Percentiles rank a stretch among this genome's conserved stretches.
Conservation (phyloP, 2,329 filamentous ascomycete genomes). For the Coniella lustricola region DNA sequence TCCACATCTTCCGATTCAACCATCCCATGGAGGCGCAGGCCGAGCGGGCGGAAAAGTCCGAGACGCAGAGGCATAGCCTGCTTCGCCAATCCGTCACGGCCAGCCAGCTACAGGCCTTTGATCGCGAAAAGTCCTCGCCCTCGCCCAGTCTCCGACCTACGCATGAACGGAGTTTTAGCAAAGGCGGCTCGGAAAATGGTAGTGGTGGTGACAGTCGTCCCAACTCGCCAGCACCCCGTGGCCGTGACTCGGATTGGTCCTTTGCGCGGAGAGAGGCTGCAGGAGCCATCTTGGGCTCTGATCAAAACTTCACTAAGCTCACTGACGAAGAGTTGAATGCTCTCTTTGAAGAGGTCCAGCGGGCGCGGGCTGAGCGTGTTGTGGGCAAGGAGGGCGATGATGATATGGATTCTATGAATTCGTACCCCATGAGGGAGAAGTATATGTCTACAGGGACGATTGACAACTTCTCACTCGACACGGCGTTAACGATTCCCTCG, state of each 20-base stretch:
- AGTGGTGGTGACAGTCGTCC: slow-evolving; percentile 61
- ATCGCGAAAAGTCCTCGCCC: slow-evolving; percentile 37
- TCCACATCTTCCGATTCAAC: slow-evolving; percentile 98
- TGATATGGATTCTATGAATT: slow-evolving; percentile 81
- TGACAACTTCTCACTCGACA: slow-evolving; percentile 94
- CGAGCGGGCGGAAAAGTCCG: slow-evolving; percentile 64
- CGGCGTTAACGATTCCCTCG: slow-evolving; percentile 86
- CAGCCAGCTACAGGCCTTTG: slow-evolving; percentile 54
- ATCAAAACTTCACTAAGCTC: slow-evolving; percentile 83
- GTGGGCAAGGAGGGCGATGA: slow-evolving; percentile 72
- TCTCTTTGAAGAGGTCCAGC: slow-evolving; percentile 89
- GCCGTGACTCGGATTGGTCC: slow-evolving; percentile 88
- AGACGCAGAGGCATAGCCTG: slow-evolving; percentile 64
- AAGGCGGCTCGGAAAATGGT: slow-evolving; percentile 69
- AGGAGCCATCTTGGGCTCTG: slow-evolving; percentile 77
- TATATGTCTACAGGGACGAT: slow-evolving; percentile 92
- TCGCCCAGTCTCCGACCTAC: slow-evolving; percentile 51
- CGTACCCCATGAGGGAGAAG: slow-evolving; percentile 84
- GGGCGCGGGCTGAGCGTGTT: slow-evolving; percentile 70
- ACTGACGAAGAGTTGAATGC: slow-evolving; percentile 92
- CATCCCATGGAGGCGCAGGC: slow-evolving; percentile 93
- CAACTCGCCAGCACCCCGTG: slow-evolving; percentile 69
- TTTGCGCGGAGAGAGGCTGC: slow-evolving; percentile 92
- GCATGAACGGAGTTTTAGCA: slow-evolving; percentile 77
- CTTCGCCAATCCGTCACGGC: slow-evolving; percentile 74